phyloP scores from a whole-genome alignment of 148 eudicot species.

The Silene latifolia region DNA sequence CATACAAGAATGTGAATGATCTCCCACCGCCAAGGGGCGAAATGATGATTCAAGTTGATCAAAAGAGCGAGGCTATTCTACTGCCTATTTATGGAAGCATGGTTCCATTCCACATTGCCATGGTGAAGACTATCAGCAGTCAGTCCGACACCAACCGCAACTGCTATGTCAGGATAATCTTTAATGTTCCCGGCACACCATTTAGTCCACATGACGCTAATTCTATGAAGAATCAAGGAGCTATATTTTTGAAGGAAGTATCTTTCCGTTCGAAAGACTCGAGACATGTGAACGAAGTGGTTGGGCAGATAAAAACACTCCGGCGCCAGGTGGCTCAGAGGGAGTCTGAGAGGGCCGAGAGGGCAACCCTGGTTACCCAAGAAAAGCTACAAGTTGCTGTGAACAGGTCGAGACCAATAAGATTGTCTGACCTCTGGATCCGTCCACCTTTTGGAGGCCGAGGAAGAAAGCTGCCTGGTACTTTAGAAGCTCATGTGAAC shows the following conservation, averaged over 20 bases:
- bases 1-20: slow-evolving; percentile 82
- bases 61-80: slow-evolving; percentile 74
- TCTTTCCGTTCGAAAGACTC: slow-evolving; percentile 90
- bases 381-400: slow-evolving; percentile 71
- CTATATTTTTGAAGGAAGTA: slow-evolving; percentile 77
- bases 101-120: slow-evolving; percentile 87
- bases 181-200: slow-evolving; percentile 80
- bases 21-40: slow-evolving; percentile 78
- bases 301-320: slow-evolving; percentile 72
- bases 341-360: slow-evolving; percentile 93
- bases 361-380: slow-evolving; percentile 88
- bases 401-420: slow-evolving; percentile 74
- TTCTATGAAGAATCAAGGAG: slow-evolving; percentile 57
- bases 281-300: slow-evolving; percentile 82
- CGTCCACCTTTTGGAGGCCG: slow-evolving; percentile 90
- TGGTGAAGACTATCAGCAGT: slow-evolving; percentile 81
- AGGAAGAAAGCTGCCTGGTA: slow-evolving; percentile 64
- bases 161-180: slow-evolving; percentile 70
- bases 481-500: slow-evolving; percentile 73
- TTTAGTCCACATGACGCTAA: slow-evolving; percentile 69
- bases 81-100: slow-evolving; percentile 81
- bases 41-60: slow-evolving; percentile 93
- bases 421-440: slow-evolving; percentile 68
- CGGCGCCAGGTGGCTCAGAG: slow-evolving; percentile 65
- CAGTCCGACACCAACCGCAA: slow-evolving; percentile 86